A percentile compares a stretch with the other conserved stretches of the same genome.
These are phyloP conservation scores for Lasiosphaeris hirsuta DNA, from an alignment of 495 filamentous ascomycete genomes.

Conservation along the genomic window DNA sequence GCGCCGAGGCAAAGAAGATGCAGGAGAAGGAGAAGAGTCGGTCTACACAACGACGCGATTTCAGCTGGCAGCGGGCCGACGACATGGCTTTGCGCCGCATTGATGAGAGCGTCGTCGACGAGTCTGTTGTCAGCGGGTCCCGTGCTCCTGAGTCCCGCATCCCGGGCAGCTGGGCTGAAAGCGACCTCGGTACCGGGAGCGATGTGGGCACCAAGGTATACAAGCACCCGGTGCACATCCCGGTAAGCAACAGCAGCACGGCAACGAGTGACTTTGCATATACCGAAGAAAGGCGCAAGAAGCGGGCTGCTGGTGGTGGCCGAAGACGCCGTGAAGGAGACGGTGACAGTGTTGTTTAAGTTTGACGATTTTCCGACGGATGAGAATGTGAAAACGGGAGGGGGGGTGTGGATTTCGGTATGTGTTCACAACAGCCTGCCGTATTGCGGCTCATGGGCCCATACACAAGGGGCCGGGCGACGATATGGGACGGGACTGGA, in stretches of 20 bases:
- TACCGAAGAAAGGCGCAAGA: constrained; percentile 35
- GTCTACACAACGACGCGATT: constrained; percentile 40
- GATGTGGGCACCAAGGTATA: constrained; percentile 77
- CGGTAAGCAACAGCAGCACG: constrained; percentile 39
- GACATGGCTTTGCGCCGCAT: constrained; percentile 35
- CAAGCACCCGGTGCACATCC: constrained; percentile 71
- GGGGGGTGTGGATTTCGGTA: too few species aligned
- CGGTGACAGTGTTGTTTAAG: constrained; percentile 2
- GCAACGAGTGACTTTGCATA: constrained; percentile 29
- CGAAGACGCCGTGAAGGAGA: constrained; percentile 13
- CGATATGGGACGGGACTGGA: too few species aligned
- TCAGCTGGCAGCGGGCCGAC: constrained; percentile 46
- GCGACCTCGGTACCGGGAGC: constrained; percentile 51
- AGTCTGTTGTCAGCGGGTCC: constrained; percentile 13
- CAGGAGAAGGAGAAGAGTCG: constrained; percentile 44
- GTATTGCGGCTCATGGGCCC: too few species aligned
- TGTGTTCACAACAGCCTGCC: too few species aligned
- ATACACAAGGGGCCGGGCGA: too few species aligned
- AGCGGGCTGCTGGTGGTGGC: constrained; percentile 25
- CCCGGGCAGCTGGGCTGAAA: constrained; percentile 57
- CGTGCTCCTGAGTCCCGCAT: constrained; percentile 19
- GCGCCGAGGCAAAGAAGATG: constrained; percentile 46
- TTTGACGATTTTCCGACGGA: not conserved
- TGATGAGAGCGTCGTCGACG: constrained; percentile 17
- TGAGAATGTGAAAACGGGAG: not conserved